Base-by-base conservation (phyloP, 139 green algal genomes). In the Desmodesmus armatus region DNA sequence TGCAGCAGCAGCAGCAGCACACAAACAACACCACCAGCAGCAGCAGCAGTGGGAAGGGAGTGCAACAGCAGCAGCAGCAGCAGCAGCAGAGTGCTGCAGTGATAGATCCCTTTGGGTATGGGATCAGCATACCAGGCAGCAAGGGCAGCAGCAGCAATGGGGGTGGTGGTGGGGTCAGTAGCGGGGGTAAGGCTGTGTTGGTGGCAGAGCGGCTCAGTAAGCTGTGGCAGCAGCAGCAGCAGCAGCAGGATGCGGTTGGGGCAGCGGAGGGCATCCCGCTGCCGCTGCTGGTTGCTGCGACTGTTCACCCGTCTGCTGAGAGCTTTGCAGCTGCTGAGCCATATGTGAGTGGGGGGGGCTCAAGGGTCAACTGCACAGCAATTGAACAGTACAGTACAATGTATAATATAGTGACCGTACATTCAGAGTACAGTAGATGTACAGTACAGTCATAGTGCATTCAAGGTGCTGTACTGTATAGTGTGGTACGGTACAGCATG, bases 161-260 rank as follows among this genome's bases (percentile, higher is more conserved):
- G n/a, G n/a, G n/a, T n/a, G n/a, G n/a, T n/a, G n/a, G n/a, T n/a
- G n/a, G n/a, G n/a, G n/a, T n/a, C n/a, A n/a, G n/a, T n/a, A n/a
- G n/a, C n/a, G n/a, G n/a, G n/a, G n/a, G n/a, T n/a, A n/a, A 87
- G 49, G 81, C 69, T 29, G 70, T 87, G 70, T 6, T 19, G 27
- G 81, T 81, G 40, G 70, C 69, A 27, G 81, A 66, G n/a, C 21
- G 40, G 53, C 19, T 87, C 13, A 53, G 35, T 6, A 7, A 40
- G 47, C 25, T 29, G 0, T 67, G 66, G 80, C 43, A 3, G 5
- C 25, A 40, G 9, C 41, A n/a, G 72, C 41, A 51, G 72, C 41
- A 60, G 21, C 72, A 60, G 72, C 35, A 29, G 37, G 33, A n/a
- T 15, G 15, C 37, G 41, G 75, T 4, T 7, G 49, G 17, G 23